These are phyloP conservation scores for Wickerhamomyces subpelliculosus DNA, from an alignment of 805 yeast species.

Conservation along the genomic window DNA sequence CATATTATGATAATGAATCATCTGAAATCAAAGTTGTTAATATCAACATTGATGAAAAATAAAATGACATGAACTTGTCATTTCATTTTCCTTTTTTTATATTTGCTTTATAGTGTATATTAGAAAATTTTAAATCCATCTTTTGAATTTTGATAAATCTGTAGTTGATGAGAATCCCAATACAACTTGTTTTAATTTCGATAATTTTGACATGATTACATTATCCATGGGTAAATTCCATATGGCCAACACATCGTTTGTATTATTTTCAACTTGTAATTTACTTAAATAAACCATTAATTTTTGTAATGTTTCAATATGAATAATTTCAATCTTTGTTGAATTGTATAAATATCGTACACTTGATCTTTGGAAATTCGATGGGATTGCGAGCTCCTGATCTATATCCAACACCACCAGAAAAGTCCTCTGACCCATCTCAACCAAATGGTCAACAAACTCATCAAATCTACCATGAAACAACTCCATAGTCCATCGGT, in stretches of 20 bases:
- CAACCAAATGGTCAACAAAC: not conserved
- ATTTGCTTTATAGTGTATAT: not conserved
- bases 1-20: conserved; percentile 66
- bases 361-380: not conserved
- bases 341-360: not conserved
- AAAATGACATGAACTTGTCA: not conserved
- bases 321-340: not conserved
- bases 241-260: not conserved
- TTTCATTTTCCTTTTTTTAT: no score
- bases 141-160: no score
- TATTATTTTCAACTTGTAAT: not conserved
- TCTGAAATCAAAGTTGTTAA: conserved; percentile 24
- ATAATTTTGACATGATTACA: no score
- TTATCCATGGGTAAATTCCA: not conserved
- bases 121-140: no score
- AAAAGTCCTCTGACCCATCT: not conserved
- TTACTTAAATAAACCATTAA: not conserved
- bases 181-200: no score
- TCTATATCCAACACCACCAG: not conserved
- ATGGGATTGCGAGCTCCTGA: not conserved
- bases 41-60: conserved; percentile 25
- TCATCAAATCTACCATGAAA: not conserved
- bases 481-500: not conserved
- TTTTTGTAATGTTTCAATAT: not conserved
- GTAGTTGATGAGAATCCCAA: no score